Conservation (phyloP, 2,329 filamentous ascomycete species). For the Nothophoma quercina region DNA sequence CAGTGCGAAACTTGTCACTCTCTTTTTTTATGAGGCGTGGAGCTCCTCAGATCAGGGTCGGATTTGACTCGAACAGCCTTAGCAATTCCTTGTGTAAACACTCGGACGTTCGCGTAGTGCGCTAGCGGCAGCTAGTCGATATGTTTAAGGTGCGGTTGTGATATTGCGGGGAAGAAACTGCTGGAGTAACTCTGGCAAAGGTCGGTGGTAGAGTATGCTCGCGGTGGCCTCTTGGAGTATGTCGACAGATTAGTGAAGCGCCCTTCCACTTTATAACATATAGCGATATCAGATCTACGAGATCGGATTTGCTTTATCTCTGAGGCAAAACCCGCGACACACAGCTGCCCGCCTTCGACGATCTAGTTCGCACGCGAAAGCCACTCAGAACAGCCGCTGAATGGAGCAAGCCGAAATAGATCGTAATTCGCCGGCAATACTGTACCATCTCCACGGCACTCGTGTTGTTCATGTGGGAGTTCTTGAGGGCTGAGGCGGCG, state of each 20-base stretch:
- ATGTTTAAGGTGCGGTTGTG: slow-evolving; percentile 12
- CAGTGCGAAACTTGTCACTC: slow-evolving; percentile 15
- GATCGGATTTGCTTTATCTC: slow-evolving; percentile 32
- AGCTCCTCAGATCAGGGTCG: slow-evolving; percentile 8
- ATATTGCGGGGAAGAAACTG: slow-evolving; percentile 14
- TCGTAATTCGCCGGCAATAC: slow-evolving; percentile 37
- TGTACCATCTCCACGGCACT: slow-evolving; percentile 35
- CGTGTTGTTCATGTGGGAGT: slow-evolving; percentile 21
- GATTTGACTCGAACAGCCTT: background rate
- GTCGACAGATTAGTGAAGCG: background rate
- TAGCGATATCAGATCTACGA: slow-evolving; percentile 16
- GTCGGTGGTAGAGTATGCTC: background rate
- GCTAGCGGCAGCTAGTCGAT: slow-evolving; percentile 15
- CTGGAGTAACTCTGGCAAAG: background rate
- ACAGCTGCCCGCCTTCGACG: slow-evolving; percentile 29
- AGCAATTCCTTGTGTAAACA: background rate
- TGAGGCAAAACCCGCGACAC: slow-evolving; percentile 40
- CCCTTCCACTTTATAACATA: slow-evolving; percentile 15
- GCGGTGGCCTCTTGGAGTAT: background rate
- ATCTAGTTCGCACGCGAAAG: slow-evolving; percentile 30
- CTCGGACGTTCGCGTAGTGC: background rate
- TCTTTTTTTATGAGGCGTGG: slow-evolving; percentile 17
- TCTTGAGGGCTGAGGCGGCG: slow-evolving; percentile 27
- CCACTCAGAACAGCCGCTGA: slow-evolving; percentile 23
- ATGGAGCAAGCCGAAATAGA: slow-evolving; percentile 42